Base-by-base conservation (phyloP, 2,329 filamentous ascomycete species). In the Cordyceps cicadae region DNA sequence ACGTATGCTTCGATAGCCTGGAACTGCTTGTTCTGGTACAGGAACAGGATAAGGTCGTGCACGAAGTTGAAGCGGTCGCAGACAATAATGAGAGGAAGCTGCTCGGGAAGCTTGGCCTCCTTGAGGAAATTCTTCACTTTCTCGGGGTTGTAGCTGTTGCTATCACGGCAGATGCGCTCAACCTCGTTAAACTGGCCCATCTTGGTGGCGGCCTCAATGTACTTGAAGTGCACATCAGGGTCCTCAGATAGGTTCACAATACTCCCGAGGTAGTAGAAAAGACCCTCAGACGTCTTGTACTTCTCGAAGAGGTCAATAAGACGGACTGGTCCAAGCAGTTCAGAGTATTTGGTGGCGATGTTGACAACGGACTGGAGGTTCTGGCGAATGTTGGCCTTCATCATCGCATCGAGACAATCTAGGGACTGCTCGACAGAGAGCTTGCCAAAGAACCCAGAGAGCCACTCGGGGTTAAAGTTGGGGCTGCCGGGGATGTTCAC, bases 21-120 rank as follows among this genome's bases (percentile, higher is more conserved):
- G 83, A 97, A 99, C 72, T 97, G 93, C 76, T 99, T 93, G 77
- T 96, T 96, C 81, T 97, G 94, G 80, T 99, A 99, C 9, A 99
- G 85, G 76, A 94, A 97, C 24, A 99, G 83, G 50, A 99, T 91
- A 70, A 99, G 77, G 70, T 99, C 94, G 71, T 99, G 94, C 48
- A 97, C 91, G 70, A 99, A 96, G 79, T 97, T 96, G 83, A 95
- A 97, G n/a, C 93, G 90, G 72, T 99, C 94, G 77, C 95, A 99
- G 62, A 99, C 92, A 68, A 97, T 97, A 76, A 99, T 99, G 59
- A 99, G 80, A 49, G 94, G 94, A 49, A 99, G 82, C 77, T 97
- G 93, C 75, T 99, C 94, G 2, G 88, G 87, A 50, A 99, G 81
- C 66, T 87, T 89, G 59, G 94, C 93, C 74, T 99, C 95, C 79